phyloP scores from a whole-genome alignment of 139 green algal genomes.

The Chlorella sorokiniana region DNA sequence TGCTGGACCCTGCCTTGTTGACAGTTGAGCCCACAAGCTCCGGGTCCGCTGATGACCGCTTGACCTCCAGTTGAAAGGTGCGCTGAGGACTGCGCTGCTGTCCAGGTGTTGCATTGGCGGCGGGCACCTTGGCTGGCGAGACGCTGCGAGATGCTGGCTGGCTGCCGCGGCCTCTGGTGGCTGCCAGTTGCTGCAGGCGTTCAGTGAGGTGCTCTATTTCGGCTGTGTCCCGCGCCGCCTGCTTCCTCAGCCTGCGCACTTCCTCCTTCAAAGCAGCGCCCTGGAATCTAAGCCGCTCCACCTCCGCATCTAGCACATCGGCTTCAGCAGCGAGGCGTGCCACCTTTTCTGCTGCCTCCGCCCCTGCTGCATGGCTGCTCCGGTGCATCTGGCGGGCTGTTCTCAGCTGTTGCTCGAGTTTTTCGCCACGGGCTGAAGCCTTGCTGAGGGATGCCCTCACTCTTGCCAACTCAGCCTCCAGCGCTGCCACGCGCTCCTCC shows the following conservation, averaged over 20 bases:
- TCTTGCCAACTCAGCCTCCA: background rate
- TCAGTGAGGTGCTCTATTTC: constrained; percentile 12
- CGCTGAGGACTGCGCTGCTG: background rate
- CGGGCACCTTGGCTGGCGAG: background rate
- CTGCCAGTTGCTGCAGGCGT: background rate
- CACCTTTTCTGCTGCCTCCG: background rate
- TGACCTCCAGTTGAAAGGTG: background rate
- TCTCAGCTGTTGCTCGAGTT: constrained; percentile 2
- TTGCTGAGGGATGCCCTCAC: background rate
- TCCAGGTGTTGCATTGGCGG: background rate
- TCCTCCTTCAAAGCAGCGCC: background rate
- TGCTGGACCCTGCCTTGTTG: background rate
- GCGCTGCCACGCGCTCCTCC: background rate
- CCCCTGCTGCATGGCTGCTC: background rate
- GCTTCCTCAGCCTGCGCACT: constrained; percentile 9
- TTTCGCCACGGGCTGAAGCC: background rate
- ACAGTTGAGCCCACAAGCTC: background rate
- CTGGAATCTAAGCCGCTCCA: constrained; percentile 1
- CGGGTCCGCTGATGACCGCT: no score
- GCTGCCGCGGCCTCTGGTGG: background rate
- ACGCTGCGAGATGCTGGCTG: background rate
- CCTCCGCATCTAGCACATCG: background rate
- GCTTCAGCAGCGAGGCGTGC: background rate
- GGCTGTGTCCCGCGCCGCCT: background rate
- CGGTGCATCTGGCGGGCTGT: background rate